Base-by-base conservation (phyloP, 768 basidiomycete genomes). In the Hortiboletus campestris region DNA sequence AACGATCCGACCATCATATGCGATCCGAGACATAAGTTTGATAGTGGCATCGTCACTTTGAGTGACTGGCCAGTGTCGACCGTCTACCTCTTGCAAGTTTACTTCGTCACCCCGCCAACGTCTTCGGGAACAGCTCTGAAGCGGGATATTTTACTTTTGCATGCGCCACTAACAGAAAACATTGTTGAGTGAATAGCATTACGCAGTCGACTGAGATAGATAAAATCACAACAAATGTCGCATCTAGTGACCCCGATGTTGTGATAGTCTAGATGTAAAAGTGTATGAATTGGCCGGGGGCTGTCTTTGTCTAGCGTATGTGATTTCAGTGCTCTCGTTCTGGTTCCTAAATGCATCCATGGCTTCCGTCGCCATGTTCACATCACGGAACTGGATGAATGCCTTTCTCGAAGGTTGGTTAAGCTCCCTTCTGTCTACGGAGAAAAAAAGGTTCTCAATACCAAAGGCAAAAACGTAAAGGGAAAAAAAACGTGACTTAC, bases 361-460 rank as follows among this genome's bases (percentile, higher is more conserved):
- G 2, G 80, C 86, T 55, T 77, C 71, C 35, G 75, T 75, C 9
- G 86, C 82, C 5, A 67, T 54, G n/a, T 79, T 72, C 46, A 76
- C 67, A 52, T 66, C 61, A 45, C 58, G 69, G 65, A 88, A 86
- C 56, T 83, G 76, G 52, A 88, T 64, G 70, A 84, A 87, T 25
- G 79, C 83, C 4, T 60, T 69, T 7, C 70, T 67, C n/a, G 53
- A 64, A 11, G 55, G 53, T 16, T 62, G 63, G 28, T 74, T 73
- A 0, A 67, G 74, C 22, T 69, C 56, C n/a, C 53, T 66, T 56
- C 68, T 63, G 56, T 50, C 66, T 71, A 74, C 57, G 75, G 73
- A 4, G 2, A 78, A 45, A 46, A 19, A 31, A 13, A 17, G 9
- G 1, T 20, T 19, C 2, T 55, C 14, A 56, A 54, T 22, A 50